Evolutionary conservation across 805 yeast species (phyloP).

Genomic region (Yarrowia sp.): DNA sequence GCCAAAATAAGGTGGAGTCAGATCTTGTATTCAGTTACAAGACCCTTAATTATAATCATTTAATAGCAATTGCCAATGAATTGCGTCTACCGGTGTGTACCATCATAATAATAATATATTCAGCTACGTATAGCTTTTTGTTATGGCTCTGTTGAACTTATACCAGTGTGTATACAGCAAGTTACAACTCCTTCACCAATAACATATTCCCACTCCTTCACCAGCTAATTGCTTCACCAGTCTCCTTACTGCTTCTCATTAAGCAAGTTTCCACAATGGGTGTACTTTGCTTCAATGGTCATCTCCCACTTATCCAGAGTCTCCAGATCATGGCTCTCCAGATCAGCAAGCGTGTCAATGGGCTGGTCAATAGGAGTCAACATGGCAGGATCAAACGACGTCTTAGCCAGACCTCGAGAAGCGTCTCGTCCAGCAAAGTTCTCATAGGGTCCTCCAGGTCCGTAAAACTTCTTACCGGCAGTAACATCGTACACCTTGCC

Average conservation of each 20-base stretch:
- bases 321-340: conserved; percentile 58
- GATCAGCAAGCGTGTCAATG: conserved; percentile 65
- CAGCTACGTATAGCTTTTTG: no score
- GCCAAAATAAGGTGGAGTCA: no score
- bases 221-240: no score
- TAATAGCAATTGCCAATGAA: no score
- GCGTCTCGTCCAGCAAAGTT: conserved; percentile 97
- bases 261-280: conserved; percentile 70
- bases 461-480: conserved; percentile 78
- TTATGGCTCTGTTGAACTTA: no score
- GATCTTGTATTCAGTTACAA: no score
- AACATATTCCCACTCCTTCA: no score
- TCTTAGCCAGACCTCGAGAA: conserved; percentile 83
- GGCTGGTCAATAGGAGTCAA: conserved; percentile 73
- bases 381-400: conserved; percentile 71
- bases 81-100: no score
- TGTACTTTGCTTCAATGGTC: conserved; percentile 78
- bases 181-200: no score
- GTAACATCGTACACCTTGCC: conserved; percentile 85
- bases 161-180: no score
- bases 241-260: conserved; percentile 23
- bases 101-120: no score
- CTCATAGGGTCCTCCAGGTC: conserved; percentile 93
- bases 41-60: no score
- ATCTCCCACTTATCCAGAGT: conserved; percentile 82